Percentiles rank a stretch among this genome's conserved stretches.
Evolutionary conservation across 2,329 filamentous ascomycete species (phyloP).

Genomic region (Trichoderma atroviride): DNA sequence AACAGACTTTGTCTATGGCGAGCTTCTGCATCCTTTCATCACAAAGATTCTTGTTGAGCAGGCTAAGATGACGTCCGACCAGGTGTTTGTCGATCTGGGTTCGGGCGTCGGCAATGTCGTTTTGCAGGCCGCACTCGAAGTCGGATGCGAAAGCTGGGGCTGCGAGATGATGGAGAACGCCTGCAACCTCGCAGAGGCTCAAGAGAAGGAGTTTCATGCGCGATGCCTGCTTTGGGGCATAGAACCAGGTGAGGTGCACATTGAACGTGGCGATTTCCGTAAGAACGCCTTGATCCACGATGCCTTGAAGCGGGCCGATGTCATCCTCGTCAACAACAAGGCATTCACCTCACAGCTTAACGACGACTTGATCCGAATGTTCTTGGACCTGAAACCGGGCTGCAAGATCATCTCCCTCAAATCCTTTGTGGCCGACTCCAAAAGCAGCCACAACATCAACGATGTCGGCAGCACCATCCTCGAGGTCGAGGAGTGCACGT

Average conservation of each 20-base stretch:
- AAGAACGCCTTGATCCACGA: constrained; percentile 69
- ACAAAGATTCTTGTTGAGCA: constrained; percentile 77
- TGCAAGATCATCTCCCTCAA: constrained; percentile 90
- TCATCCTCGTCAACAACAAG: constrained; percentile 98
- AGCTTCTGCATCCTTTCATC: constrained; percentile 83
- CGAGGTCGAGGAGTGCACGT: constrained; percentile 66
- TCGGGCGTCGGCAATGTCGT: constrained; percentile 97
- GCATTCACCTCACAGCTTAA: constrained; percentile 90
- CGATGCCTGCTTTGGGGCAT: constrained; percentile 90
- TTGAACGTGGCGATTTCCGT: constrained; percentile 84
- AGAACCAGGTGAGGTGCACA: constrained; percentile 72
- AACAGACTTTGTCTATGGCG: constrained; percentile 92
- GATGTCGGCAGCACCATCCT: constrained; percentile 83
- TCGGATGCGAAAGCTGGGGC: constrained; percentile 93
- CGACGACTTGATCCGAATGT: constrained; percentile 81
- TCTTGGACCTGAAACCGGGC: constrained; percentile 88
- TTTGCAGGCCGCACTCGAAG: constrained; percentile 87
- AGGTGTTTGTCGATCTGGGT: constrained; percentile 91
- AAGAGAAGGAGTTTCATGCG: constrained; percentile 81
- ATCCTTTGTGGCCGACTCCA: constrained; percentile 81
- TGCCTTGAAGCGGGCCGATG: constrained; percentile 81
- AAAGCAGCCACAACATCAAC: constrained; percentile 73
- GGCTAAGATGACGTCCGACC: constrained; percentile 75
- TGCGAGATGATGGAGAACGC: constrained; percentile 96
- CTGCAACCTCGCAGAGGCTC: constrained; percentile 76